Base-by-base conservation (phyloP, 371 early-diverging fungal species). In the Mycotypha africana region DNA sequence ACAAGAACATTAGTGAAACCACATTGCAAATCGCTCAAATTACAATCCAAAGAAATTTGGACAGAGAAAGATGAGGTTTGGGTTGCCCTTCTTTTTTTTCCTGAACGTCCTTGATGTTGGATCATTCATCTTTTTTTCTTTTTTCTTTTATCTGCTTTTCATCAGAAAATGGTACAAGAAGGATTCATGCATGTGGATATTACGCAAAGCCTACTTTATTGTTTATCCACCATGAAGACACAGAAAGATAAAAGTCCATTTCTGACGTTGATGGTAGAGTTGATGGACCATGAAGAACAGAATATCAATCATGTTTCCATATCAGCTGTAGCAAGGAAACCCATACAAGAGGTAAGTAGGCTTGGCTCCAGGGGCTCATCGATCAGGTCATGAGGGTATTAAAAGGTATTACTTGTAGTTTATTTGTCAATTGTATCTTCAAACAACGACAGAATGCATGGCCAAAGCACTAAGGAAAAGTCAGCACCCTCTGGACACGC, bases 111-210 rank as follows among this genome's bases (percentile, higher is more conserved):
- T 12, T 28, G 30, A 28, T 28, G 30, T 28, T 12, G 12, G 8
- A 28, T 8, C 30, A 28, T n/a, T n/a, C n/a, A n/a, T n/a, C n/a
- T n/a, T n/a, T n/a, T n/a, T n/a, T n/a, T n/a, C n/a, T n/a, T n/a
- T n/a, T n/a, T n/a, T n/a, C n/a, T n/a, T n/a, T n/a, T n/a, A n/a
- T n/a, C n/a, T n/a, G n/a, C n/a, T n/a, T n/a, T n/a, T n/a, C n/a
- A n/a, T 28, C 36, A 56, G 52, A 38, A 38, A 4, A 22, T 31
- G 1, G 40, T 57, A 8, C n/a, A 22, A 4, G 52, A 47, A 44
- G 57, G 57, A 2, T 57, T 57, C 31, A 57, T 57, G 57, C 57
- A 57, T 47, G 33, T 57, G 12, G 45, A 57, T 36, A 35, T 57
- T 11, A 57, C 52, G 0, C 35, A 47, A 3, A 34, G 32, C 0